Evolutionary conservation across 169 alveolate genomes (phyloP), one percentile per base, ranked within the genome.

Genomic region (Cryptosporidium tyzzeri): DNA sequence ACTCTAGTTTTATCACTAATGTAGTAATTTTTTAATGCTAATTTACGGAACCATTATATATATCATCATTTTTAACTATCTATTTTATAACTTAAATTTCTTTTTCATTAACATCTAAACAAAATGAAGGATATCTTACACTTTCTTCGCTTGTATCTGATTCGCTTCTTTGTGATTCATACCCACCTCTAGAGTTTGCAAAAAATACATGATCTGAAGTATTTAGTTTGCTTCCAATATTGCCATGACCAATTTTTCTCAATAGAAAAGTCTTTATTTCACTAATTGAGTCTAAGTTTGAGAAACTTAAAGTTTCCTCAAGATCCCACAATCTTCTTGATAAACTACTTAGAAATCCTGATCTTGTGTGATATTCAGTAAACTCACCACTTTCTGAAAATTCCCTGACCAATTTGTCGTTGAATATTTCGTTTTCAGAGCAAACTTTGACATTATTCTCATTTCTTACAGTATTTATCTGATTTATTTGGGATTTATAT

Each of bases 111-210:
- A 10, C 1, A 26, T 70, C 44, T 7, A 45, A 23, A 48, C 21
- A 7, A 45, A 70, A n/a, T 35, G 12, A 14, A 23, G 71, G 53
- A 26, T 73, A 73, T 59, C 86, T 73, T n/a, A 73, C 55, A 70
- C 86, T 73, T 55, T 73, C 86, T 26, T n/a, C 53, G 14, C 86
- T 73, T 33, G 68, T 35, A n/a, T 51, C 68, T 3, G 86, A 73
- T 14, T 73, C 86, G 21, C 68, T 73, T 29, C 86, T 73, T 73
- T 73, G 86, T 31, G 71, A 51, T 1, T 73, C 86, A 37, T 73
- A 53, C 5, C 86, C 58, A 73, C 26, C 48, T 59, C 29, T 59
- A 33, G 55, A 69, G 6, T 41, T 26, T 0, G 58, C 23, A 29
- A 45, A 69, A 45, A 55, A 55, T 9, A 23, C 35, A 26, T 55